phyloP scores from a whole-genome alignment of 148 eudicot species.

The Talinum fruticosum region DNA sequence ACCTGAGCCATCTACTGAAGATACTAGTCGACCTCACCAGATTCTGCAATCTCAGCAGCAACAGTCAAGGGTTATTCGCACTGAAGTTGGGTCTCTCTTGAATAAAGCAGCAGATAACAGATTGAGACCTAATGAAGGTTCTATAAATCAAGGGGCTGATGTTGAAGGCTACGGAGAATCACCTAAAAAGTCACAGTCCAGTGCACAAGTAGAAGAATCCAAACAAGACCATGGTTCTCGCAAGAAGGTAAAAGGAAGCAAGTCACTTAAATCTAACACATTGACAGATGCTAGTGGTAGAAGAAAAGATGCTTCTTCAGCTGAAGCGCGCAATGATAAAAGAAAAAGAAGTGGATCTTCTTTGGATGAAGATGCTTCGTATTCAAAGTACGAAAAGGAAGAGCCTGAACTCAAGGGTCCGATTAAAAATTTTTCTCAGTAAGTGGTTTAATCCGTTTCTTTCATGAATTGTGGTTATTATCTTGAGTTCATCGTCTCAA shows the following conservation, averaged over 20 bases:
- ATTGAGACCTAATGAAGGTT: constrained; percentile 42
- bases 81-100: constrained; percentile 32
- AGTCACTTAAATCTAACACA: constrained; percentile 50
- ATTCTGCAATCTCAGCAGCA: constrained; percentile 35
- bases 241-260: constrained; percentile 49
- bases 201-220: constrained; percentile 38
- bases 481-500: background rate
- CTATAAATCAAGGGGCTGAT: constrained; percentile 36
- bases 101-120: constrained; percentile 42
- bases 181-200: constrained; percentile 34
- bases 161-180: constrained; percentile 55
- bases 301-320: constrained; percentile 38
- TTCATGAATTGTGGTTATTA: constrained; percentile 7
- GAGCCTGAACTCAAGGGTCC: constrained; percentile 90
- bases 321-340: constrained; percentile 44
- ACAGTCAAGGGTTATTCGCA: constrained; percentile 32
- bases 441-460: constrained; percentile 32
- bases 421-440: constrained; percentile 67
- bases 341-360: constrained; percentile 62
- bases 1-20: constrained; percentile 43
- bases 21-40: constrained; percentile 34
- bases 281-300: constrained; percentile 33
- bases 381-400: constrained; percentile 81
- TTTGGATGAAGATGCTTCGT: constrained; percentile 67
- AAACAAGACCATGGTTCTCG: constrained; percentile 42